These are phyloP conservation scores for Gonium pectorale DNA, from an alignment of 139 green algal species.

Conservation along the genomic window DNA sequence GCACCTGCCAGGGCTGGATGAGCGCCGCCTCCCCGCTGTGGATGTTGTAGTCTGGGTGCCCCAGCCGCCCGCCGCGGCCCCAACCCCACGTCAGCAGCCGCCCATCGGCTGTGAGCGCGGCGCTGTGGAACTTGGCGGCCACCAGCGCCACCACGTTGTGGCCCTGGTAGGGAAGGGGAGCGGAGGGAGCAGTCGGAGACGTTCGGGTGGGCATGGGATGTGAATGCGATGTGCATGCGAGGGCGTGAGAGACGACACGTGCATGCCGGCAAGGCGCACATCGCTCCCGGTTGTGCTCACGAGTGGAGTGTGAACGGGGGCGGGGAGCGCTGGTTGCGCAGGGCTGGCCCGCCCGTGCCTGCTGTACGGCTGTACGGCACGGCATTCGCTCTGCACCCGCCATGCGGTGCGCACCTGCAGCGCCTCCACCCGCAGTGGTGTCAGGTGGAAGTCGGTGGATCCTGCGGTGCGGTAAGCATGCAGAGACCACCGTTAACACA, in stretches of 20 bases:
- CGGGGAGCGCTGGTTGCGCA: too few species aligned
- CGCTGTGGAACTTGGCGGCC: constrained; percentile 92
- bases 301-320: too few species aligned
- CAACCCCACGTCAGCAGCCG: constrained; percentile 89
- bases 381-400: too few species aligned
- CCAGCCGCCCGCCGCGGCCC: constrained; percentile 88
- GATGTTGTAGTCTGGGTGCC: constrained; percentile 86
- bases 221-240: not conserved
- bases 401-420: constrained; percentile 48
- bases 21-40: constrained; percentile 83
- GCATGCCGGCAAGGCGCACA: not conserved
- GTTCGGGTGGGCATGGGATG: too few species aligned
- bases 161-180: not conserved
- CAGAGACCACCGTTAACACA: too few species aligned
- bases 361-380: too few species aligned
- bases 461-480: too few species aligned
- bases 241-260: not conserved
- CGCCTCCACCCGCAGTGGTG: constrained; percentile 73
- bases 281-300: too few species aligned
- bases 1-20: constrained; percentile 65
- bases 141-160: constrained; percentile 53
- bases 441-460: constrained; percentile 66
- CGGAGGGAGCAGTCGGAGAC: too few species aligned
- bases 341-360: too few species aligned
- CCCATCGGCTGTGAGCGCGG: constrained; percentile 77